Base-by-base conservation (phyloP, 352 stramenopile species). In the Phytophthora syringae region DNA sequence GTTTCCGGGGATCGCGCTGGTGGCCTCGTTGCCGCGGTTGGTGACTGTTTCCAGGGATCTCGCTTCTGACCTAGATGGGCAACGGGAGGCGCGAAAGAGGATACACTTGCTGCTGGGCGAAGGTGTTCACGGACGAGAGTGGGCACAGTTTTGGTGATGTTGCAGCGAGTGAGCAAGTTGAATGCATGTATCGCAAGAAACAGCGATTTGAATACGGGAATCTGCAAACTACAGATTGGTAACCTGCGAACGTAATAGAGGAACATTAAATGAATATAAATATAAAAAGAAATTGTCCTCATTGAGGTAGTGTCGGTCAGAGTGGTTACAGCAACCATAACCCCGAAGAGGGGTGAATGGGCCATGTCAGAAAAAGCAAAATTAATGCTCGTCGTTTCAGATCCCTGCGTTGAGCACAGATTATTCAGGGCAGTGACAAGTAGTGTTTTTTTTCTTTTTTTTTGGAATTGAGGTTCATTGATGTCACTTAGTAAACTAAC, bases 61-160 rank as follows among this genome's bases (percentile, higher is more conserved):
- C 36, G 50, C 36, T 39, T 57, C 16, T 57, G 37, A 36, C 51
- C 51, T 49, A 16, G 51, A 12, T 59, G 51, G n/a, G n/a, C n/a
- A n/a, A n/a, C n/a, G n/a, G n/a, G n/a, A n/a, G n/a, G n/a, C n/a
- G 13, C 9, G 6, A 7, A 9, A 42, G 36, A 42, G n/a, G n/a
- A 10, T 20, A 45, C 22, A 24, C 37, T 24, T 11, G 37, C 3
- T 44, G n/a, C 37, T 10, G n/a, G 37, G n/a, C 6, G 12, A 40
- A 20, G 11, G 36, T 42, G 12, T 15, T 42, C 11, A 42, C 36
- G 36, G 15, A 42, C 13, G n/a, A n/a, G 18, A 25, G 18, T 22
- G 39, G 13, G 39, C 4, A 5, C n/a, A 15, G 15, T n/a, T 45
- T 45, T 45, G 7, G 39, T 25, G 32, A 39, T 39, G 18, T 5